Base-by-base conservation (phyloP, 257 asterid genomes). In the Cruciata laevipes region DNA sequence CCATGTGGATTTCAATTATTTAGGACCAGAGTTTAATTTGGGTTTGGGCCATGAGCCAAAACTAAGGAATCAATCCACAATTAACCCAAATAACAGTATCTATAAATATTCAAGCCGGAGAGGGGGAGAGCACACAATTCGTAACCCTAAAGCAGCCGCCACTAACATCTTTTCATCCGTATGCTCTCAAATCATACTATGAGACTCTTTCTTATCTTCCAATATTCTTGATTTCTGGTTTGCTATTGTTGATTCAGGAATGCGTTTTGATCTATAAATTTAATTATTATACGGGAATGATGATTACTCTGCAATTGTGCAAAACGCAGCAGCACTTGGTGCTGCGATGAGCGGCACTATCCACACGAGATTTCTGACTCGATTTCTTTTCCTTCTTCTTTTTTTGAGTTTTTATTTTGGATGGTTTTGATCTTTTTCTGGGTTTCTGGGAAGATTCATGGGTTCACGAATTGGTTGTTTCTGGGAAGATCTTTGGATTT, bases 341-440 rank as follows among this genome's bases (percentile, higher is more conserved):
- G 78, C 66, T 79, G 86, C 89, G 59, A 67, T 84, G 86, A 84
- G 84, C 85, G 80, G 89, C 89, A 77, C 78, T 70, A 78, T 84
- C 83, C 83, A 81, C 86, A 81, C 86, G 83, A 81, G 86, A 81
- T 81, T 81, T 81, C 86, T 81, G 86, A 81, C 68, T 51, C 44
- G 4, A 4, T 20, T 2, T 53, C 60, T 53, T 7, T 4, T 51
- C 49, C 6, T 27, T 6, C 17, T 27, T 4, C 6, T 27, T 6
- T 25, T 27, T 4, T 13, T 0, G 17, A 5, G 23, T 65, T 14
- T 25, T 24, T 4, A 5, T 37, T 12, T 63, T 65, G 35, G 35
- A 64, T 4, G 11, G 42, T 40, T 18, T 40, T 18, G 23, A 17
- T 20, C 27, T 65, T 16, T 3, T 60, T 30, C 40, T 58, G 40